These are phyloP conservation scores for Leccinum pachyderme DNA, from an alignment of 1,284 basidiomycete genomes.

Conservation along the genomic window DNA sequence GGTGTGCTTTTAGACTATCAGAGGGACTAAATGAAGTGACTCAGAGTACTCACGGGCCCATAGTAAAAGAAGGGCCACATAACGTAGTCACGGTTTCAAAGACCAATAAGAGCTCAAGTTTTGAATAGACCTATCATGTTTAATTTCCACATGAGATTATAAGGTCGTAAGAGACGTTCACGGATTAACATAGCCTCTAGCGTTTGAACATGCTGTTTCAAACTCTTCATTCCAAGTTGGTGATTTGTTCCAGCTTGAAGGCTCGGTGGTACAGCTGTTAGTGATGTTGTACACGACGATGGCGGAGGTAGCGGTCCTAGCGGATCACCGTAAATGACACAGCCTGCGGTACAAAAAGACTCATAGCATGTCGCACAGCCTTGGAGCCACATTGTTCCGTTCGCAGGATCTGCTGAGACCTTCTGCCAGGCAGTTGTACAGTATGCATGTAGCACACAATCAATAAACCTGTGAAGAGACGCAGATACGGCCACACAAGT, in stretches of 20 bases:
- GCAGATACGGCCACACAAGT: not conserved
- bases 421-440: not conserved
- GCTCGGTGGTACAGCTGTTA: not conserved
- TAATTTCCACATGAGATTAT: not conserved
- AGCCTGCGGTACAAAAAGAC: not conserved
- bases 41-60: not conserved
- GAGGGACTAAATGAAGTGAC: not conserved
- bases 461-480: not conserved
- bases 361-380: not conserved
- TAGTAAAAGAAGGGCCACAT: not conserved
- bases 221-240: not conserved
- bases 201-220: not conserved
- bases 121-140: not conserved
- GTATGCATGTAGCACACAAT: not conserved
- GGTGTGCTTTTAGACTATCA: not conserved
- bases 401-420: not conserved
- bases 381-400: not conserved
- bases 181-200: not conserved
- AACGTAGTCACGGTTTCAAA: not conserved
- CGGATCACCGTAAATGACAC: not conserved
- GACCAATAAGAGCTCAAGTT: not conserved
- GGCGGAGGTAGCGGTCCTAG: not conserved
- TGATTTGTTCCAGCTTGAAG: not conserved
- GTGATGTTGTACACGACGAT: not conserved
- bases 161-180: not conserved